Conservation (phyloP, 1,139 yeast genomes). For the Sugiyamaella sp. region DNA sequence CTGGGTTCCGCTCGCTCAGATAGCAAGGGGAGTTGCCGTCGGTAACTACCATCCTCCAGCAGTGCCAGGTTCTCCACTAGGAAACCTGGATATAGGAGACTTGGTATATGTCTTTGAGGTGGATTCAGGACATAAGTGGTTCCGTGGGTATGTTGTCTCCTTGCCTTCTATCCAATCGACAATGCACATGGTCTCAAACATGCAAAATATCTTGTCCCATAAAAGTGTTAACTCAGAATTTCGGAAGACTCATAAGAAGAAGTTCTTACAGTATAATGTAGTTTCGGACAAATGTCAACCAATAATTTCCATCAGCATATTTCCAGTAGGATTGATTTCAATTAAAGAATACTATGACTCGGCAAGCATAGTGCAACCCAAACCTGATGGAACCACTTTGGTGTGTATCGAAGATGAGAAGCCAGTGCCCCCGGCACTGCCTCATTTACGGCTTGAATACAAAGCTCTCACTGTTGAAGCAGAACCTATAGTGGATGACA, state of each 20-base stretch:
- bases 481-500: conserved; percentile 43
- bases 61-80: conserved; percentile 23
- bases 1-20: conserved; percentile 50
- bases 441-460: conserved; percentile 37
- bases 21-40: conserved; percentile 38
- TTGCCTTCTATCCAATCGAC: conserved; percentile 38
- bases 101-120: conserved; percentile 77
- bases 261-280: conserved; percentile 16
- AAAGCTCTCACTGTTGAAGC: conserved; percentile 34
- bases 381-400: not conserved
- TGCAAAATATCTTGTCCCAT: not conserved
- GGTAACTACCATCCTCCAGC: conserved; percentile 31
- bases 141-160: conserved; percentile 65
- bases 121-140: conserved; percentile 64
- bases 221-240: not conserved
- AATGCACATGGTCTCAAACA: conserved; percentile 26
- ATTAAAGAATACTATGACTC: conserved; percentile 38
- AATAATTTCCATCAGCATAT: conserved; percentile 36
- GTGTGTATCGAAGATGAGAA: conserved; percentile 1
- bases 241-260: not conserved
- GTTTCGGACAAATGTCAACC: conserved; percentile 36
- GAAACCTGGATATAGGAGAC: conserved; percentile 70
- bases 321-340: conserved; percentile 37
- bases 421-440: conserved; percentile 37
- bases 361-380: conserved; percentile 11